Evolutionary conservation across 2,329 filamentous ascomycete species (phyloP).

Genomic region (Epichloe sp.): DNA sequence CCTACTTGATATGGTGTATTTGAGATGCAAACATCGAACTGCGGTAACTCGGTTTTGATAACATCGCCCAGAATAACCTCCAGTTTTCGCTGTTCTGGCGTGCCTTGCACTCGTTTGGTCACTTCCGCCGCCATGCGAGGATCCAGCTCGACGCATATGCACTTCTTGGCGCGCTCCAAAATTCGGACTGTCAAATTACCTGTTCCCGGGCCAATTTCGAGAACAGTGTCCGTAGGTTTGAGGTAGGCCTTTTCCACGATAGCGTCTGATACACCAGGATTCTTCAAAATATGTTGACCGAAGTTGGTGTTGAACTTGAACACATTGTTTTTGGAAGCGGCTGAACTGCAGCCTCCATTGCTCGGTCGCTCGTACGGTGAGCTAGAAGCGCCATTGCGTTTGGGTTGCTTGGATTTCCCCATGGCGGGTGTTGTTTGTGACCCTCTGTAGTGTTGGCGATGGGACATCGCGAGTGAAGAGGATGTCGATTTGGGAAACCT

Average conservation of each 20-base stretch:
- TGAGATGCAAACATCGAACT: conserved; percentile 73
- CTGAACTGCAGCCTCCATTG: conserved; percentile 7
- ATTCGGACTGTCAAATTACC: conserved; percentile 85
- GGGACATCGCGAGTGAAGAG: conserved; percentile 2
- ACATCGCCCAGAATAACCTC: conserved; percentile 78
- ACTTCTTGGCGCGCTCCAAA: conserved; percentile 70
- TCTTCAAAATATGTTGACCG: conserved; percentile 83
- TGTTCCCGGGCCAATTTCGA: conserved; percentile 85
- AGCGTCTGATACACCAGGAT: conserved; percentile 68
- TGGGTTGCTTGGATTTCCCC: conserved; percentile 39
- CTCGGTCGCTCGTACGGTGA: conserved; percentile 29
- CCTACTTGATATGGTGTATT: conserved; percentile 50
- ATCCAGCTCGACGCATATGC: conserved; percentile 81
- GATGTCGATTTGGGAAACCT: neutral
- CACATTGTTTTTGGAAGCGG: conserved; percentile 55
- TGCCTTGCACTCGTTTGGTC: conserved; percentile 86
- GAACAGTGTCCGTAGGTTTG: conserved; percentile 79
- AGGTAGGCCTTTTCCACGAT: conserved; percentile 64
- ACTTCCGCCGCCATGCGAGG: conserved; percentile 94
- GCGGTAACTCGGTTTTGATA: conserved; percentile 68
- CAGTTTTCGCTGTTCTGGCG: conserved; percentile 67
- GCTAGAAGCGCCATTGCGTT: conserved; percentile 35
- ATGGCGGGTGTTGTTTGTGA: conserved; percentile 20
- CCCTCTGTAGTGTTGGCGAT: neutral
- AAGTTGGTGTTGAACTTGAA: conserved; percentile 95